Base-by-base conservation (phyloP, 306 rosid species). In the Begonia masoniana region DNA sequence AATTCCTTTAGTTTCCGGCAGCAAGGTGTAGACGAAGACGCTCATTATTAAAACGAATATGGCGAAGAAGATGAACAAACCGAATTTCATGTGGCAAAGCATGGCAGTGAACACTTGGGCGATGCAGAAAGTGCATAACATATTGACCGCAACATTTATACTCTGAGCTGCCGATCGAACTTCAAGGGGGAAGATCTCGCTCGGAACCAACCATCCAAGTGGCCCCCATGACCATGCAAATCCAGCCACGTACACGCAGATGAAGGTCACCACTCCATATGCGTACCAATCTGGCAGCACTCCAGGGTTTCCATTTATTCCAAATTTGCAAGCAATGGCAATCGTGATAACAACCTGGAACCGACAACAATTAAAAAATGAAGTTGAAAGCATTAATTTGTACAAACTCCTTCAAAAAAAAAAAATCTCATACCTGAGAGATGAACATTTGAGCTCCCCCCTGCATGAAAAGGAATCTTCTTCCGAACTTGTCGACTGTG, bases 161-260 rank as follows among this genome's bases (percentile, higher is more conserved):
- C 82, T 71, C 58, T 87, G 85, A 50, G 79, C 81, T 1, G 95
- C 88, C 0, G 95, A 61, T 26, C 88, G 55, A 2, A 86, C 69
- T 66, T 86, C 93, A 0, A 82, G 76, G 2, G 93, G 70, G 36
- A 80, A 80, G 17, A 86, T 78, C 54, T 82, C 95, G 59, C 95
- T 87, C 0, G 91, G 94, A 7, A 78, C 94, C 52, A 87, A 60
- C 94, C 96, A 87, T 0, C 87, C 94, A 2, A 87, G 66, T 54
- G 94, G 94, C 5, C 94, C 96, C 96, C 94, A 87, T 1, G 91
- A 83, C 91, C 92, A 88, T 0, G 85, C 94, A 13, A 41, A 88
- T 35, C 82, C 88, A 0, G 83, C 58, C 9, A 81, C 85, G 12
- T 77, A 79, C 0, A 62, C 6, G n/a, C 94, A 84, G 2, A 84